These are phyloP conservation scores for Lactarius pseudohatsudake DNA, from an alignment of 768 basidiomycete species.

Conservation along the genomic window DNA sequence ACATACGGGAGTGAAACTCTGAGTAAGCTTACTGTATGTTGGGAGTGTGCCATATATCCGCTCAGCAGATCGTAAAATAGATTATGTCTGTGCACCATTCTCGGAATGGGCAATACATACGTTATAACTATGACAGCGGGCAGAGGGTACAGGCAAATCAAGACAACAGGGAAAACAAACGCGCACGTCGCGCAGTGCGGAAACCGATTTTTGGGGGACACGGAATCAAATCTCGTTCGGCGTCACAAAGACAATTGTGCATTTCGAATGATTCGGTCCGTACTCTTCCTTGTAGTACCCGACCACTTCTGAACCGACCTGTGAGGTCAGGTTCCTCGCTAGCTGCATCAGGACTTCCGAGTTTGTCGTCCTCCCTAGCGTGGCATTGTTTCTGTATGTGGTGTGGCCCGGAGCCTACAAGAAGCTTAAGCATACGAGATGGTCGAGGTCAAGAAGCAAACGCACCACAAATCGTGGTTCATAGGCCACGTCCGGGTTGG, in stretches of 20 bases:
- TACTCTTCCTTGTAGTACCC: not conserved
- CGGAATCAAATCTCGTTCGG: not conserved
- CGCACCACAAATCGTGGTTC: not conserved
- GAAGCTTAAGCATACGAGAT: not conserved
- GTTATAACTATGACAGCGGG: no score
- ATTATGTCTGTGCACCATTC: not conserved
- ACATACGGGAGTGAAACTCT: slow-evolving; percentile 81
- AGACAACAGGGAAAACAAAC: not conserved
- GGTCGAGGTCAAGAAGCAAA: not conserved
- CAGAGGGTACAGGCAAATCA: not conserved
- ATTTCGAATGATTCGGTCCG: not conserved
- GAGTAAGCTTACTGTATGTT: slow-evolving; percentile 29
- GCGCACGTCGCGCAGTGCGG: not conserved
- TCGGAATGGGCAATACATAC: not conserved
- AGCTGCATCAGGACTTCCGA: not conserved
- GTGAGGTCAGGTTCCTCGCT: not conserved
- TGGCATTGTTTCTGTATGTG: not conserved
- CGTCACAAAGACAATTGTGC: slow-evolving; percentile 8
- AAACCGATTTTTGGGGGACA: not conserved
- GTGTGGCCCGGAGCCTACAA: not conserved
- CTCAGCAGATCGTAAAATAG: not conserved
- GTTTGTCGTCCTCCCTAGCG: not conserved
- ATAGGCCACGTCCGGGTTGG: not conserved
- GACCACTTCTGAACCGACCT: not conserved
- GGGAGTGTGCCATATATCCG: not conserved